Percentiles rank a stretch among this genome's conserved stretches.
Evolutionary conservation across 768 basidiomycete species (phyloP).

Genomic region (Pleurotus tuoliensis): DNA sequence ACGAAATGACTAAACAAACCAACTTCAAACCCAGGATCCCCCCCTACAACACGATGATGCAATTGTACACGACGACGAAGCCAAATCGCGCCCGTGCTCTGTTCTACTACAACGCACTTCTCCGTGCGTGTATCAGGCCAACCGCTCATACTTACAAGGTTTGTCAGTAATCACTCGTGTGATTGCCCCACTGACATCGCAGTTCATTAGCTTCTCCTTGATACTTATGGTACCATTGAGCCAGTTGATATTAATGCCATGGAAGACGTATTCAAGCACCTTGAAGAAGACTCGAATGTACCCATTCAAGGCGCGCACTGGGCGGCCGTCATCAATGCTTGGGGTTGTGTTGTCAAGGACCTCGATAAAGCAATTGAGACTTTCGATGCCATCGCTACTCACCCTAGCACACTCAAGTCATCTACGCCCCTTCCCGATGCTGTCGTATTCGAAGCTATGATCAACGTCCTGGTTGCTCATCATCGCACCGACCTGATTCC

Average conservation of each 20-base stretch:
- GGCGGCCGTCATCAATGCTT: slow-evolving; percentile 85
- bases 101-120: slow-evolving; percentile 68
- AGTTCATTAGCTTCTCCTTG: slow-evolving; percentile 67
- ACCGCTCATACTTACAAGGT: slow-evolving; percentile 96
- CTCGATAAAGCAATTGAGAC: slow-evolving; percentile 69
- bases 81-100: slow-evolving; percentile 78
- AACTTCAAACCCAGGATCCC: slow-evolving; percentile 89
- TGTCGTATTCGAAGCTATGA: slow-evolving; percentile 83
- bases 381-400: slow-evolving; percentile 70
- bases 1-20: slow-evolving; percentile 70
- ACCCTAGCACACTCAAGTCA: slow-evolving; percentile 28
- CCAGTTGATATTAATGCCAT: slow-evolving; percentile 73
- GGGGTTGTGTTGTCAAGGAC: slow-evolving; percentile 78
- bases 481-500: slow-evolving; percentile 77
- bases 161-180: slow-evolving; percentile 13
- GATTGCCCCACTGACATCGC: slow-evolving; percentile 6
- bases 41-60: slow-evolving; percentile 99
- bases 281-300: slow-evolving; percentile 45
- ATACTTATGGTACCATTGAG: slow-evolving; percentile 82
- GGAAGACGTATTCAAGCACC: slow-evolving; percentile 64
- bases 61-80: slow-evolving; percentile 87
- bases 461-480: slow-evolving; percentile 81
- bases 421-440: slow-evolving; percentile 63
- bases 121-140: slow-evolving; percentile 57
- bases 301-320: slow-evolving; percentile 45